A percentile compares a stretch with the other conserved stretches of the same genome.
phyloP scores from a whole-genome alignment of 768 basidiomycete species.

The Lactarius hengduanensis region DNA sequence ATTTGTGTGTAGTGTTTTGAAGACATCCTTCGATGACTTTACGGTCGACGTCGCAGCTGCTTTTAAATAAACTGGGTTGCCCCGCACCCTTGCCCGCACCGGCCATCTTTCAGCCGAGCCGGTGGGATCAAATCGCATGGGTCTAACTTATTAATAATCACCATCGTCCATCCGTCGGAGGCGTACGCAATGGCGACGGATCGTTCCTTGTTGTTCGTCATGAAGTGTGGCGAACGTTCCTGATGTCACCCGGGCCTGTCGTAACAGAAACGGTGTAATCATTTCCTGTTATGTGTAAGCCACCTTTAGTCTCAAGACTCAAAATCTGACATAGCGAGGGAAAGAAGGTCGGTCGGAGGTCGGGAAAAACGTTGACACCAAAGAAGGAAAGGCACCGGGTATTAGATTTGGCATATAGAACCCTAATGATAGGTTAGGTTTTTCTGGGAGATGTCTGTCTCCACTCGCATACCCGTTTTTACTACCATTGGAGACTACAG shows the following conservation, averaged over 20 bases:
- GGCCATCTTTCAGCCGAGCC: neutral
- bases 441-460: constrained; percentile 1
- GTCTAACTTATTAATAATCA: neutral
- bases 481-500: constrained; percentile 61
- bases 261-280: neutral
- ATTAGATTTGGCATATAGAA: too few relatives aligned
- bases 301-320: too few relatives aligned
- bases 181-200: neutral
- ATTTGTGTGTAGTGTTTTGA: constrained; percentile 53
- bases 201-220: neutral
- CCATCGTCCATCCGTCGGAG: neutral
- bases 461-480: constrained; percentile 45
- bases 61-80: neutral
- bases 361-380: too few relatives aligned
- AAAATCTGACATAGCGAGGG: too few relatives aligned
- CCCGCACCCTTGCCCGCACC: neutral
- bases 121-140: neutral
- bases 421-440: constrained; percentile 5
- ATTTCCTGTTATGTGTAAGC: neutral
- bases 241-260: neutral
- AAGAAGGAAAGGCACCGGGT: too few relatives aligned
- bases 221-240: neutral
- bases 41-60: neutral
- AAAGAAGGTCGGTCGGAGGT: too few relatives aligned
- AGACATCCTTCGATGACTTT: constrained; percentile 14